Base-by-base conservation (phyloP, 805 yeast genomes). In the Candida nitratophila region DNA sequence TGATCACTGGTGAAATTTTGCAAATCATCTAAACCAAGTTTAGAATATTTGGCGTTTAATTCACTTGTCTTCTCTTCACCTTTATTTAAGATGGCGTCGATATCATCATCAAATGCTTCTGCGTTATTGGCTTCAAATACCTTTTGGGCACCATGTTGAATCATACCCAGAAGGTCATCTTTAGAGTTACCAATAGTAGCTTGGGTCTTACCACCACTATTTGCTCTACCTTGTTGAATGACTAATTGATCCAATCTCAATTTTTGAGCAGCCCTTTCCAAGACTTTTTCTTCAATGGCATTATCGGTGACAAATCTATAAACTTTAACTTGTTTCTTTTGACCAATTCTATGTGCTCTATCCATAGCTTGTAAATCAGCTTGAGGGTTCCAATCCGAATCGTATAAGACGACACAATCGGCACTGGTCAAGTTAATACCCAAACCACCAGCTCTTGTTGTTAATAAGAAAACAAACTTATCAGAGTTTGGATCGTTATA, bases 341-440 rank as follows among this genome's bases (percentile, higher is more conserved):
- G 98, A 17, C 98, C 98, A 59, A 90, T 90, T 70, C 98, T 80
- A 60, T 90, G 98, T 1, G 97, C 98, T 59, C 98, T 77, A 63
- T 91, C 98, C 98, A 90, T 90, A 1, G 97, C 97, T 66, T 90
- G 98, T 55, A 90, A 71, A 70, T 90, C 98, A 0, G 96, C 97
- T 60, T 90, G 98, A 2, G 98, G 98, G 59, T 90, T 90, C 98
- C 98, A 90, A 66, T 90, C 98, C 0, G 95, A 85, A 63, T 90
- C 98, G 59, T 79, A 91, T 24, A 90, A 63, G 3, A 90, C 77
- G 41, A 90, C 98, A 37, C 86, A 80, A 60, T 90, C 96, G 2
- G 98, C 98, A 9, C 87, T 78, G 0, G 96, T 91, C 58, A 90
- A 72, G 59, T 91, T 90, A 57, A 90, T 90, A 56, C 98, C 98